phyloP scores from a whole-genome alignment of 108 stramenopile genomes.

The Parmales sp. region DNA sequence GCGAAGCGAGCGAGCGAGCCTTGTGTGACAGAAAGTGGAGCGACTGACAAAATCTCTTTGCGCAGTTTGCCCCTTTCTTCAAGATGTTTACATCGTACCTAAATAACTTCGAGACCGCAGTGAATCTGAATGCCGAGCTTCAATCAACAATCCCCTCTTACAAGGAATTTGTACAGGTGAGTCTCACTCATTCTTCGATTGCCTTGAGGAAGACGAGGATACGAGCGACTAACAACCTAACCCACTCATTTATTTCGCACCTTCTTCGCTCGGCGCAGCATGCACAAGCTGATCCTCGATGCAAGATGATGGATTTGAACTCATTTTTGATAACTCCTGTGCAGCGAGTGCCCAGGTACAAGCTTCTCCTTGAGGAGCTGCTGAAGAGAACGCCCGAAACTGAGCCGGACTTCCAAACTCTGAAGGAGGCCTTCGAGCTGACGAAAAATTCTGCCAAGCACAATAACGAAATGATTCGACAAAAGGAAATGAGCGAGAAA shows the following conservation, averaged over 20 bases:
- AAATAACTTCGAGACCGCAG: not conserved
- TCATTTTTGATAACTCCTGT: not conserved
- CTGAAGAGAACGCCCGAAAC: not conserved
- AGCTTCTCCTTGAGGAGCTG: not conserved
- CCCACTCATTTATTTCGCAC: too few relatives aligned
- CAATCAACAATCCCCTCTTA: too few relatives aligned
- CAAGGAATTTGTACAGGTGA: not conserved
- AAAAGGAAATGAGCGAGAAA: too few relatives aligned
- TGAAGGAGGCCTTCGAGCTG: not conserved
- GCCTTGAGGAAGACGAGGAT: not conserved
- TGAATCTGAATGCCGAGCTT: not conserved
- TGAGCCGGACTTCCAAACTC: not conserved
- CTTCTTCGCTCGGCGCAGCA: too few relatives aligned
- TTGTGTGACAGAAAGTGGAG: too few relatives aligned
- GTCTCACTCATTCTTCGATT: too few relatives aligned
- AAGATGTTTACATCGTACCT: conserved; percentile 2
- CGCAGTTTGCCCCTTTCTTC: conserved; percentile 4
- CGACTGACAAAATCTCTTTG: not conserved
- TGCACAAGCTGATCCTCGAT: not conserved
- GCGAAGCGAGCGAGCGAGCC: too few relatives aligned
- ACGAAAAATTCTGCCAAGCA: not conserved
- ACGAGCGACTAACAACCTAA: too few relatives aligned
- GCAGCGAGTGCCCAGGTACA: conserved; percentile 15
- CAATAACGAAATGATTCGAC: not conserved
- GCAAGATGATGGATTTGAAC: not conserved